phyloP scores from a whole-genome alignment of 352 stramenopile species.

The Blastocystis sp. region DNA sequence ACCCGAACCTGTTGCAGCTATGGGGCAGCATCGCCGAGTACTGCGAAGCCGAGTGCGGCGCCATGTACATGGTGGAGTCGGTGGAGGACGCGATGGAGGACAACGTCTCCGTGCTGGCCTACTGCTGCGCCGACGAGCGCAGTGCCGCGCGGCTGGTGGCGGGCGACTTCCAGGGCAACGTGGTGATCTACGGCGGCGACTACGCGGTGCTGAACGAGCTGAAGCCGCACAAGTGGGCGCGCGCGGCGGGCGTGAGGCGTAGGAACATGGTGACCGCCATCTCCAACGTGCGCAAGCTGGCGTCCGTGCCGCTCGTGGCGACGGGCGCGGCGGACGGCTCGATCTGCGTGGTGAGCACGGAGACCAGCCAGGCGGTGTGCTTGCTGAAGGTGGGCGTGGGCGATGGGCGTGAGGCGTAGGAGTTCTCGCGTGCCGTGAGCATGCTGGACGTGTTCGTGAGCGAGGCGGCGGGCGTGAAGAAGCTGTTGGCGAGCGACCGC shows the following conservation, averaged over 20 bases:
- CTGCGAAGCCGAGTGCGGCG: conserved; percentile 31
- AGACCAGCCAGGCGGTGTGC: background rate
- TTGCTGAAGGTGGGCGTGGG: conserved; percentile 1
- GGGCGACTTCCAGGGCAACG: conserved; percentile 61
- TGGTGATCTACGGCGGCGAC: conserved; percentile 44
- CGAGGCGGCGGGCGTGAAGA: background rate
- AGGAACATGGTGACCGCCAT: conserved; percentile 64
- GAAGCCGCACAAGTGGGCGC: conserved; percentile 31
- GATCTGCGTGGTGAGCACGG: conserved; percentile 42
- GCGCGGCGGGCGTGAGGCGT: background rate
- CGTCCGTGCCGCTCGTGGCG: background rate
- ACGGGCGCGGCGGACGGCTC: conserved; percentile 55
- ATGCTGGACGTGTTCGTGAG: conserved; percentile 6
- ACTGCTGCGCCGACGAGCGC: conserved; percentile 18
- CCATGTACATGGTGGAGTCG: conserved; percentile 63
- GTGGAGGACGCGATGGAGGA: conserved; percentile 55
- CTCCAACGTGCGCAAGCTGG: conserved; percentile 8
- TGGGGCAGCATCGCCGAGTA: conserved; percentile 53
- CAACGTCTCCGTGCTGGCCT: conserved; percentile 39
- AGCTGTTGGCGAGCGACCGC: conserved; percentile 14
- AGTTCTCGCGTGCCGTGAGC: conserved; percentile 39
- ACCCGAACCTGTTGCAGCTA: conserved; percentile 60
- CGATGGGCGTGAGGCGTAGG: background rate
- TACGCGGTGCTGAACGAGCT: conserved; percentile 17
- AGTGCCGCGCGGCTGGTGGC: conserved; percentile 25